Percentiles rank a stretch among this genome's conserved stretches.
phyloP scores from a whole-genome alignment of 306 rosid genomes.

The Pyrus pyrifolia region DNA sequence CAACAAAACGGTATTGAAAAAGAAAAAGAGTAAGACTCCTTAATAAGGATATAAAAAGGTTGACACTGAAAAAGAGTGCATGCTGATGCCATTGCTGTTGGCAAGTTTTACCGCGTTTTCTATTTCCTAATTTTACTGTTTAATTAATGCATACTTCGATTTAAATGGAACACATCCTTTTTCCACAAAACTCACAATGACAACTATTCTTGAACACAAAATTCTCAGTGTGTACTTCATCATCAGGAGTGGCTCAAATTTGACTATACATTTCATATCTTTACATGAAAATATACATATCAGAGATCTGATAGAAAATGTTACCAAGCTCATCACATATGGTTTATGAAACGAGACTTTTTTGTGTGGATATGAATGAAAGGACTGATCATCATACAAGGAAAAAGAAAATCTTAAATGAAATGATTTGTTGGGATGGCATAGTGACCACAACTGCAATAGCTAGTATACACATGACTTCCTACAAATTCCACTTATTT shows the following conservation, averaged over 20 bases:
- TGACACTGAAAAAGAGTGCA: neutral
- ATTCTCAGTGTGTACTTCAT: neutral
- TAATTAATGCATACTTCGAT: neutral
- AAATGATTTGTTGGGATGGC: slow-evolving; percentile 7
- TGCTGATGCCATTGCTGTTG: neutral
- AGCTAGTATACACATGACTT: neutral
- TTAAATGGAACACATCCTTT: neutral
- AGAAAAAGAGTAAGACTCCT: too few relatives aligned
- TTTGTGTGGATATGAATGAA: neutral
- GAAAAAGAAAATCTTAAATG: neutral
- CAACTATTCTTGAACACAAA: neutral
- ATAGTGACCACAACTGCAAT: slow-evolving; percentile 10
- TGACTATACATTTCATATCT: too few relatives aligned
- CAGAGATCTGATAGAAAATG: too few relatives aligned
- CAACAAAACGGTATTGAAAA: too few relatives aligned
- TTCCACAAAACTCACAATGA: neutral
- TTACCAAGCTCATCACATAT: neutral
- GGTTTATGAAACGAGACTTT: neutral
- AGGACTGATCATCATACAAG: neutral
- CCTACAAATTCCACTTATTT: slow-evolving; percentile 6
- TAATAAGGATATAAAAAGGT: neutral
- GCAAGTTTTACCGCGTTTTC: neutral
- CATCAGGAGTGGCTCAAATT: neutral
- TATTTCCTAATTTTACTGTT: neutral
- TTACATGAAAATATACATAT: neutral